phyloP scores from a whole-genome alignment of 768 basidiomycete species.

The Lactarius psammicola region DNA sequence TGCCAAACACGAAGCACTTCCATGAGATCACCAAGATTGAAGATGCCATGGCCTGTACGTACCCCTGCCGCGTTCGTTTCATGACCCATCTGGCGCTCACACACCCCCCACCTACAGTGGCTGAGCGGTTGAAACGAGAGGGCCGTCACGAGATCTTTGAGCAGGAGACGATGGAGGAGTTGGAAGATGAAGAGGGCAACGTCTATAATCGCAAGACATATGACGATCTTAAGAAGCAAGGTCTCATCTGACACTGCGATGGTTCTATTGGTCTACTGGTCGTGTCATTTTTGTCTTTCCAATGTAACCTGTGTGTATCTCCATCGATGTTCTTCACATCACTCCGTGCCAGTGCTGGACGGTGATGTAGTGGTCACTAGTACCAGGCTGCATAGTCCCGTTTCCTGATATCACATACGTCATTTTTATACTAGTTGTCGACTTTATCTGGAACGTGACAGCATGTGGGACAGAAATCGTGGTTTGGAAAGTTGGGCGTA shows the following conservation, averaged over 20 bases:
- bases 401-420: no score
- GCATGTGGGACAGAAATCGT: no score
- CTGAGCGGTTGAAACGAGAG: conserved; percentile 95
- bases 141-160: conserved; percentile 92
- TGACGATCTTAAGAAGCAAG: conserved; percentile 95
- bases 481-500: no score
- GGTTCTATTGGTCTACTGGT: background rate
- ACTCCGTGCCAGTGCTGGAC: no score
- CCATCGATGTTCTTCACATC: background rate
- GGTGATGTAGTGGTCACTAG: no score
- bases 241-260: conserved; percentile 55
- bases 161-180: conserved; percentile 95
- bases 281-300: background rate
- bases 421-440: no score
- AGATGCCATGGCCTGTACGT: conserved; percentile 90
- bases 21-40: conserved; percentile 97
- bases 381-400: no score
- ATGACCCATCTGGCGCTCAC: conserved; percentile 1
- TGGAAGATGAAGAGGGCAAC: conserved; percentile 98
- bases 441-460: no score
- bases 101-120: conserved; percentile 57
- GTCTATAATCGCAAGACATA: conserved; percentile 99
- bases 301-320: conserved; percentile 1
- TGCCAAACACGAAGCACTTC: conserved; percentile 99
- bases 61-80: conserved; percentile 1